phyloP scores from a whole-genome alignment of 2,329 filamentous ascomycete genomes.

The Fusarium annulatum region DNA sequence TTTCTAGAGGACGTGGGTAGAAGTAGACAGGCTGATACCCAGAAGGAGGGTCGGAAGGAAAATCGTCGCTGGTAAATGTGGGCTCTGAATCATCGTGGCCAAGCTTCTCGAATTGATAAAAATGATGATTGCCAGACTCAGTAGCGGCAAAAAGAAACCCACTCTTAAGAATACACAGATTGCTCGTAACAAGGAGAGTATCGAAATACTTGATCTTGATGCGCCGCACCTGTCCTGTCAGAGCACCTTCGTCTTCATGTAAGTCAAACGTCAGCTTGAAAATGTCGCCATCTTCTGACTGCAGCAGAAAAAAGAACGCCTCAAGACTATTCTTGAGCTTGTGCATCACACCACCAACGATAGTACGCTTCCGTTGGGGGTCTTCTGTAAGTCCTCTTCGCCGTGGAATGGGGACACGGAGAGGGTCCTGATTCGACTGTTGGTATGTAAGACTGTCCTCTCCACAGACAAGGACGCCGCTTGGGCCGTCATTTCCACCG shows the following conservation, averaged over 20 bases:
- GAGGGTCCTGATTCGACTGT: slow-evolving; percentile 92
- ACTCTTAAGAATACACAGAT: slow-evolving; percentile 91
- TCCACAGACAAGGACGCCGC: slow-evolving; percentile 92
- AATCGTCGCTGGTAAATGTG: slow-evolving; percentile 85
- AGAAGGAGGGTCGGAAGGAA: slow-evolving; percentile 78
- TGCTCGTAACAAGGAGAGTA: slow-evolving; percentile 88
- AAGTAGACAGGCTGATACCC: slow-evolving; percentile 86
- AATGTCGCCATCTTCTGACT: slow-evolving; percentile 95
- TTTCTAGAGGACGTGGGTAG: slow-evolving; percentile 79
- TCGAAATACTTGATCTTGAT: slow-evolving; percentile 98
- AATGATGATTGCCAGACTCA: slow-evolving; percentile 91
- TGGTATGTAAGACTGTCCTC: slow-evolving; percentile 96
- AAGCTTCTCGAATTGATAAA: slow-evolving; percentile 97
- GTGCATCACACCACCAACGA: slow-evolving; percentile 93
- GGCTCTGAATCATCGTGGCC: slow-evolving; percentile 93
- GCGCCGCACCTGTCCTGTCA: slow-evolving; percentile 82
- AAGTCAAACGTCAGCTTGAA: slow-evolving; percentile 97
- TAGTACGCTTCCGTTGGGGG: slow-evolving; percentile 86
- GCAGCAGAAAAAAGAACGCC: slow-evolving; percentile 95
- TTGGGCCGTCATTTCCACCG: slow-evolving; percentile 91
- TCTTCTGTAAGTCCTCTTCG: slow-evolving; percentile 90
- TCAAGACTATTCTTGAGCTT: slow-evolving; percentile 84
- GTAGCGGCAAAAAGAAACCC: slow-evolving; percentile 93
- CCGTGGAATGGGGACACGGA: slow-evolving; percentile 88
- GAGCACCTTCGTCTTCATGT: slow-evolving; percentile 80